These are phyloP conservation scores for Aspergillus sp. DNA, from an alignment of 2,329 filamentous ascomycete genomes.

Conservation along the genomic window DNA sequence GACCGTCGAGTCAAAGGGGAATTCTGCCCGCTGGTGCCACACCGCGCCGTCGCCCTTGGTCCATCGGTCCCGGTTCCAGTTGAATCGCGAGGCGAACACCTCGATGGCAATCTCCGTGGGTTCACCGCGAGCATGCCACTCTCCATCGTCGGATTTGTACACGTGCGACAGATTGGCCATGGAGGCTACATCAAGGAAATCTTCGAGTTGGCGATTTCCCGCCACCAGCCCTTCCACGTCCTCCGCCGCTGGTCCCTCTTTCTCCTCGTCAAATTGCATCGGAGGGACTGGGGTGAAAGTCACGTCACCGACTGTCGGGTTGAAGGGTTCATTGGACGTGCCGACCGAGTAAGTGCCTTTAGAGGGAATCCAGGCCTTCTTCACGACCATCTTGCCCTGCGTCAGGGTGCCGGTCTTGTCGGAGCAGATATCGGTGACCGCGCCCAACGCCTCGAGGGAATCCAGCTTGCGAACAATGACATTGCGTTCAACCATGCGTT, in stretches of 20 bases:
- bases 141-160: constrained; percentile 49
- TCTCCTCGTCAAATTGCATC: constrained; percentile 24
- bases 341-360: constrained; percentile 56
- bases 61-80: constrained; percentile 55
- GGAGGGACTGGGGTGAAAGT: constrained; percentile 32
- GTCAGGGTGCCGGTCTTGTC: constrained; percentile 59
- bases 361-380: constrained; percentile 56
- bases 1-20: constrained; percentile 67
- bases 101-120: constrained; percentile 70
- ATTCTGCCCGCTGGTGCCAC: constrained; percentile 61
- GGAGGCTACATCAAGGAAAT: constrained; percentile 60
- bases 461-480: constrained; percentile 55
- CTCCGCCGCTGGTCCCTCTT: constrained; percentile 23
- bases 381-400: constrained; percentile 60
- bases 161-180: constrained; percentile 63
- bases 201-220: constrained; percentile 45
- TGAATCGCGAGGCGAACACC: constrained; percentile 66
- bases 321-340: constrained; percentile 52
- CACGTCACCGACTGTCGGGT: constrained; percentile 51
- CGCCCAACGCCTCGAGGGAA: constrained; percentile 57
- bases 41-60: constrained; percentile 45
- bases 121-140: constrained; percentile 62
- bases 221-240: constrained; percentile 29
- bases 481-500: constrained; percentile 51
- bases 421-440: constrained; percentile 55